Percentiles rank a stretch among this genome's conserved stretches.
Conservation (phyloP, 495 filamentous ascomycete species). For the Xylaria cubensis region DNA sequence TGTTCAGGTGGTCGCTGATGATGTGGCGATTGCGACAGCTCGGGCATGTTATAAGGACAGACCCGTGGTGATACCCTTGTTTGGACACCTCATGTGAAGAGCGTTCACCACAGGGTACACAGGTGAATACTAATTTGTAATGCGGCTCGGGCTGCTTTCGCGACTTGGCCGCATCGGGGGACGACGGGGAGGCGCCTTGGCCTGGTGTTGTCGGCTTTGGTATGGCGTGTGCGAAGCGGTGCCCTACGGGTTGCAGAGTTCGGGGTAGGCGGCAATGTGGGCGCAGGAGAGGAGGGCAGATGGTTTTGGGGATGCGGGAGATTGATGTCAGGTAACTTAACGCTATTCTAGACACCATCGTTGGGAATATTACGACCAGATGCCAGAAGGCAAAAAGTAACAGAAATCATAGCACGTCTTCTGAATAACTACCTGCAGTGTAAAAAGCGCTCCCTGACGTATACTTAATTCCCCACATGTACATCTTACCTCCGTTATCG, state of each 20-base stretch:
- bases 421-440: too few relatives aligned
- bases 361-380: neutral
- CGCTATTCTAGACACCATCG: conserved; percentile 30
- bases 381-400: neutral
- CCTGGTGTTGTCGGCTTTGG: conserved; percentile 39
- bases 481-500: neutral
- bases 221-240: conserved; percentile 47
- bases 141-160: conserved; percentile 59
- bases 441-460: neutral
- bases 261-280: conserved; percentile 29
- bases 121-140: conserved; percentile 91
- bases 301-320: conserved; percentile 16
- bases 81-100: conserved; percentile 83
- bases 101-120: conserved; percentile 78
- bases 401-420: neutral
- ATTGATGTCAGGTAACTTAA: conserved; percentile 21
- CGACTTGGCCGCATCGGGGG: conserved; percentile 39
- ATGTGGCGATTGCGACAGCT: conserved; percentile 83
- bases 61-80: conserved; percentile 90
- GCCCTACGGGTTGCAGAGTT: conserved; percentile 28
- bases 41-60: conserved; percentile 86
- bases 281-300: conserved; percentile 30
- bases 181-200: conserved; percentile 32
- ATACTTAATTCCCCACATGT: neutral
- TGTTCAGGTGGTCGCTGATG: conserved; percentile 86